These are phyloP conservation scores for Paramyrothecium sp. DNA, from an alignment of 2,329 filamentous ascomycete species.

Conservation along the genomic window DNA sequence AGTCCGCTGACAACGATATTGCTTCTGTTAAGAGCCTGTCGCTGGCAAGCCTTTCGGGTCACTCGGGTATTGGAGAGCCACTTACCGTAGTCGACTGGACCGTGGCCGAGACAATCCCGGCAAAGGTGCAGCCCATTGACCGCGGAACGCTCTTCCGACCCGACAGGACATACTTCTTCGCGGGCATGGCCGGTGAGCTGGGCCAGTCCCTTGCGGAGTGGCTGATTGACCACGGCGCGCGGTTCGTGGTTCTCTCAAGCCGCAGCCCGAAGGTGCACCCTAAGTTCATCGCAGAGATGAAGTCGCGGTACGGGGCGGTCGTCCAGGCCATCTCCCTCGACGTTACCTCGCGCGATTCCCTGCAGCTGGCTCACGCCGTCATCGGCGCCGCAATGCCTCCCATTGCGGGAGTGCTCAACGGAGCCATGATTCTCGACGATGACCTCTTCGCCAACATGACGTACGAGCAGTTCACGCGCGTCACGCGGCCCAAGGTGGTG, in stretches of 20 bases:
- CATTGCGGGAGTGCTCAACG: neutral
- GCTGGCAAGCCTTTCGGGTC: neutral
- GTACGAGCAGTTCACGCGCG: neutral
- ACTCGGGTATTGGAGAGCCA: neutral
- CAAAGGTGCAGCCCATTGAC: neutral
- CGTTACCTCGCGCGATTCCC: neutral
- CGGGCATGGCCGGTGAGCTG: slow-evolving; percentile 22
- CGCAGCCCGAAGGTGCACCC: slow-evolving; percentile 24
- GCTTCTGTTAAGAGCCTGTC: neutral
- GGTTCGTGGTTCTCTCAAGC: slow-evolving; percentile 28
- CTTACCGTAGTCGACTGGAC: neutral
- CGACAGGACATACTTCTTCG: slow-evolving; percentile 22
- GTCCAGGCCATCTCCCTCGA: neutral
- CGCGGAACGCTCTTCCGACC: neutral
- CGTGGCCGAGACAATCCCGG: neutral
- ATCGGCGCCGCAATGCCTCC: neutral
- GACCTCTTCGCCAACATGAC: neutral
- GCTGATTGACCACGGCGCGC: slow-evolving; percentile 29
- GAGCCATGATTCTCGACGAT: neutral
- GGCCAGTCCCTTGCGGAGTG: slow-evolving; percentile 28
- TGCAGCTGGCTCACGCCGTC: neutral
- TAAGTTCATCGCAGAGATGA: slow-evolving; percentile 2
- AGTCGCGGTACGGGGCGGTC: neutral
- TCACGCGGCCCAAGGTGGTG: neutral
- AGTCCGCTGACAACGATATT: neutral